Evolutionary conservation across 2,329 filamentous ascomycete species (phyloP).

Genomic region (Teratosphaeriaceae sp.): DNA sequence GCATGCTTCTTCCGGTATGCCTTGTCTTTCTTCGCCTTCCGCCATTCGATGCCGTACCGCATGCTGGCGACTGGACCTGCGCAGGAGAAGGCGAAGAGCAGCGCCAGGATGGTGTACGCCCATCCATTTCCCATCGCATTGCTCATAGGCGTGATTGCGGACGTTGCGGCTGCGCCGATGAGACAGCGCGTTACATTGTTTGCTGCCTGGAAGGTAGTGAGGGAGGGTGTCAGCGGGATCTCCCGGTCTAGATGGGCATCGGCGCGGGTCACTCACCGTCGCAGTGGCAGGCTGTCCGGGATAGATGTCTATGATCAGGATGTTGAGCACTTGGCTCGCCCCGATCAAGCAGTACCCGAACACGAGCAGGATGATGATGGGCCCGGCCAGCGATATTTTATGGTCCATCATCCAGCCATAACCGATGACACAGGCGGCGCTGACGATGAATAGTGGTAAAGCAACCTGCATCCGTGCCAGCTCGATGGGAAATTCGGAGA

Average conservation of each 20-base stretch:
- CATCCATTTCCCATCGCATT: conserved; percentile 35
- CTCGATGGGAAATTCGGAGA: conserved; percentile 39
- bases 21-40: conserved; percentile 21
- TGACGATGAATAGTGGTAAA: conserved; percentile 31
- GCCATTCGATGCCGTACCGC: conserved; percentile 23
- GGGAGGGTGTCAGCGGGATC: conserved; percentile 11
- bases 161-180: conserved; percentile 37
- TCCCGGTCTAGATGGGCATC: neutral
- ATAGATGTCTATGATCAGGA: conserved; percentile 42
- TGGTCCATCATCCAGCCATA: conserved; percentile 38
- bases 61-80: conserved; percentile 16
- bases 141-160: conserved; percentile 34
- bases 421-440: conserved; percentile 27
- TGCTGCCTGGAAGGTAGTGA: conserved; percentile 33
- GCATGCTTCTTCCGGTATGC: conserved; percentile 8
- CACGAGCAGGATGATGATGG: conserved; percentile 23
- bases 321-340: conserved; percentile 39
- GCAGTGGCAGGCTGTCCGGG: conserved; percentile 36
- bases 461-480: conserved; percentile 36
- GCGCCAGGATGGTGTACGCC: conserved; percentile 35
- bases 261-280: neutral
- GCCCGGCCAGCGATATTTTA: conserved; percentile 21
- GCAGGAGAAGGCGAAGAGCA: conserved; percentile 16
- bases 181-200: conserved; percentile 40
- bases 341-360: conserved; percentile 33